Conservation (phyloP, 2,329 filamentous ascomycete genomes). For the Ceratocystis colombiana region DNA sequence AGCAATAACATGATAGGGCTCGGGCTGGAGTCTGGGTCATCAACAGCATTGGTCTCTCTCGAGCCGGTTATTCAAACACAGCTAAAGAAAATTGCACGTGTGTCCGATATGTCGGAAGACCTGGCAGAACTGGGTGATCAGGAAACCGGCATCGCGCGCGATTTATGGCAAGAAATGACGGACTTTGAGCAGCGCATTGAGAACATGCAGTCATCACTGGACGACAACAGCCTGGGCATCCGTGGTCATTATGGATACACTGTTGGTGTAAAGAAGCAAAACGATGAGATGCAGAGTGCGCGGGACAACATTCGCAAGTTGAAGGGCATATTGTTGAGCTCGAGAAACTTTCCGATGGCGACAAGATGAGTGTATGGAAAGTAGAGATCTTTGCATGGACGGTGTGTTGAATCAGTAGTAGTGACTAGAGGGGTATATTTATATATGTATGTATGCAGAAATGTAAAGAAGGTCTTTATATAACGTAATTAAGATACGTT, state of each 20-base stretch:
- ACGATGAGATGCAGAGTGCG: slow-evolving; percentile 60
- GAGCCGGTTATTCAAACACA: slow-evolving; percentile 35
- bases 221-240: slow-evolving; percentile 13
- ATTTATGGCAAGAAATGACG: slow-evolving; percentile 24
- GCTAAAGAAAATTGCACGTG: slow-evolving; percentile 35
- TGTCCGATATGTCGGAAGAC: slow-evolving; percentile 36
- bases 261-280: slow-evolving; percentile 31
- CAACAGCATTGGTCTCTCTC: slow-evolving; percentile 19
- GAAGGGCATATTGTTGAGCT: slow-evolving; percentile 67
- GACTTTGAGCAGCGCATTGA: slow-evolving; percentile 22
- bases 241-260: slow-evolving; percentile 20
- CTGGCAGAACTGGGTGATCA: slow-evolving; percentile 38
- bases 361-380: background rate
- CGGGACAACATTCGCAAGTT: slow-evolving; percentile 68
- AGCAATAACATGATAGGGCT: background rate
- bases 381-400: background rate
- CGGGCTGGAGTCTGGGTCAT: background rate
- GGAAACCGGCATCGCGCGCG: slow-evolving; percentile 20
- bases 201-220: slow-evolving; percentile 11
- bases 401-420: background rate
- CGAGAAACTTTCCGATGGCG: slow-evolving; percentile 56
- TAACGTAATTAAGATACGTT: background rate
- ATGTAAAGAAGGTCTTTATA: background rate
- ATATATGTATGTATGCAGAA: background rate
- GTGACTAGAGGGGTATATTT: slow-evolving; percentile 1